Evolutionary conservation across 176 grass and related monocot species (phyloP).

Genomic region (Tuctoria greenei): DNA sequence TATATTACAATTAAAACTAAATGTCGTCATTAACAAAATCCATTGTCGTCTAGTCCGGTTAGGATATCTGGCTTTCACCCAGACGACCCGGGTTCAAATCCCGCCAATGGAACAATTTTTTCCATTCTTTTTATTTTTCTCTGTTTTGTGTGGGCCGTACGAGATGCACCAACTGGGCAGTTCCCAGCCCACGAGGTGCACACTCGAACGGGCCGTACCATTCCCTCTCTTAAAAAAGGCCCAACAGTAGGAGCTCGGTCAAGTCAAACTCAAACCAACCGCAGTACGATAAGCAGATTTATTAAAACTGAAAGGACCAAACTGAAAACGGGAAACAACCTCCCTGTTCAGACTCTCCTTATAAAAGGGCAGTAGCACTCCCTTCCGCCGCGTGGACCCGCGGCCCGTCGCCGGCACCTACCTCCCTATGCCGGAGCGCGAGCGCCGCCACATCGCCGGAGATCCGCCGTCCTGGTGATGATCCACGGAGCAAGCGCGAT

Average conservation of each 20-base stretch:
- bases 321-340: conserved; percentile 25
- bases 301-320: not conserved
- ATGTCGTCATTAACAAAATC: too few species aligned
- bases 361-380: conserved; percentile 6
- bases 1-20: too few species aligned
- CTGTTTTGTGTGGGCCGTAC: not conserved
- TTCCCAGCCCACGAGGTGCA: not conserved
- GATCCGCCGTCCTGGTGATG: conserved; percentile 46
- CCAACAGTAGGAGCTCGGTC: not conserved
- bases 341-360: not conserved
- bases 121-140: not conserved
- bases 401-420: conserved; percentile 24
- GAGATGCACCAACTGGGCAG: not conserved
- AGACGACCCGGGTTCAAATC: conserved; percentile 97
- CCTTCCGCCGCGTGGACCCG: not conserved
- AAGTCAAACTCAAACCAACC: not conserved
- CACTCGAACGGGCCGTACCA: not conserved
- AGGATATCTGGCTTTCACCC: conserved; percentile 99
- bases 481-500: conserved; percentile 23
- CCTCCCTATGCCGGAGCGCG: conserved; percentile 45
- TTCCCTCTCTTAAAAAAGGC: not conserved
- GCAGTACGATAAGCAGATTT: not conserved
- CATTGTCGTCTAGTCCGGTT: conserved; percentile 93
- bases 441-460: conserved; percentile 38
- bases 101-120: conserved; percentile 63